phyloP scores from a whole-genome alignment of 2,329 filamentous ascomycete species.

The Bretziella fagacearum region DNA sequence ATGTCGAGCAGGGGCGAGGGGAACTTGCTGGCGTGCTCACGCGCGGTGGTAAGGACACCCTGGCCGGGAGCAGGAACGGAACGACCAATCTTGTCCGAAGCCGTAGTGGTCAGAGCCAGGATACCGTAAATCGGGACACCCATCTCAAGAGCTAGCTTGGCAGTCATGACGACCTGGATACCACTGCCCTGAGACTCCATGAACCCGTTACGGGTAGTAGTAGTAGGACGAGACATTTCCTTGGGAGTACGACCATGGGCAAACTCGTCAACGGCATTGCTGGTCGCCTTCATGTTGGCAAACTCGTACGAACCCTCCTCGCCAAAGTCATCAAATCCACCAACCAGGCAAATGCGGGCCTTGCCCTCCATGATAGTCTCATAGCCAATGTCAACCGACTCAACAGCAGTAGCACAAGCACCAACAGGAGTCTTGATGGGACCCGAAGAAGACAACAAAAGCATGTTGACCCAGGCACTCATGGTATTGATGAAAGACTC shows the following conservation, averaged over 20 bases:
- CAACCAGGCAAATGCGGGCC: constrained; percentile 90
- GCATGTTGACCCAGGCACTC: constrained; percentile 99
- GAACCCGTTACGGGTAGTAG: constrained; percentile 91
- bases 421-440: constrained; percentile 98
- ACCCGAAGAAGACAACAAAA: constrained; percentile 88
- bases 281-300: constrained; percentile 99
- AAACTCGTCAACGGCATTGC: constrained; percentile 93
- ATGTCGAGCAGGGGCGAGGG: constrained; percentile 92
- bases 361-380: constrained; percentile 98
- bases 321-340: constrained; percentile 98
- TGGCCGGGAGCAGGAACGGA: constrained; percentile 93
- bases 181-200: constrained; percentile 99
- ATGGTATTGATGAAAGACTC: constrained; percentile 99
- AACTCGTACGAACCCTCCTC: constrained; percentile 99
- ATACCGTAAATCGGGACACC: constrained; percentile 95
- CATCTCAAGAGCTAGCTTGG: constrained; percentile 91
- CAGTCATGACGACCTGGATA: constrained; percentile 97
- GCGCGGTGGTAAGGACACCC: constrained; percentile 88
- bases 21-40: constrained; percentile 80
- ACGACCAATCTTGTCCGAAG: constrained; percentile 96
- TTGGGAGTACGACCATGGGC: constrained; percentile 84
- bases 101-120: constrained; percentile 81
- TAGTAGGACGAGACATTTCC: constrained; percentile 96
- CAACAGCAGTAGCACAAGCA: constrained; percentile 91
- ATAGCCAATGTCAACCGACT: constrained; percentile 94